Percentiles rank a stretch among this genome's conserved stretches.
These are phyloP conservation scores for Boletus subcaerulescens DNA, from an alignment of 768 basidiomycete species.

Conservation along the genomic window DNA sequence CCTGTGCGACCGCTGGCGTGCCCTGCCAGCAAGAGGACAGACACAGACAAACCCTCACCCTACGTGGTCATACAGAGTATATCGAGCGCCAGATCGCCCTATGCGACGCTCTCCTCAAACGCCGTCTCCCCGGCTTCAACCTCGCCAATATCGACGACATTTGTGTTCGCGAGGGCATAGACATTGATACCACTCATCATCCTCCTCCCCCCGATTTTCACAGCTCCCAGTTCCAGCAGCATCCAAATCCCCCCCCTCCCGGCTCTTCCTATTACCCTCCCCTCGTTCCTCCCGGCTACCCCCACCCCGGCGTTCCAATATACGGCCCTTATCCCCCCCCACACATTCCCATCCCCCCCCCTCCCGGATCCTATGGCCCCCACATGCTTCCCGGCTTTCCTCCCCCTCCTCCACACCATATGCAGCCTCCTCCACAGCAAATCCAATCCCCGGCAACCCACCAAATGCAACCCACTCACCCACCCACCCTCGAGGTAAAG, in stretches of 20 bases:
- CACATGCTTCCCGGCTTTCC: slow-evolving; percentile 63
- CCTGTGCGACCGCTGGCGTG: slow-evolving; percentile 77
- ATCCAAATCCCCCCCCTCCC: slow-evolving; percentile 23
- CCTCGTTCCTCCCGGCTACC: slow-evolving; percentile 45
- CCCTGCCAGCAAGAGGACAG: slow-evolving; percentile 86
- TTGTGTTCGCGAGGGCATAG: slow-evolving; percentile 65
- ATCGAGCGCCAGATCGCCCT: slow-evolving; percentile 78
- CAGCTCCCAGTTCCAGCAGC: slow-evolving; percentile 34
- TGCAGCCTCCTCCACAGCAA: slow-evolving; percentile 37
- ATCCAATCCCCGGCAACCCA: slow-evolving; percentile 30
- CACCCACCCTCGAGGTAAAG: slow-evolving; percentile 44
- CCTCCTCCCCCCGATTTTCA: slow-evolving; percentile 31
- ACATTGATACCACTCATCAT: slow-evolving; percentile 32
- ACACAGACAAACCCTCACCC: slow-evolving; percentile 82
- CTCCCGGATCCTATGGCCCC: slow-evolving; percentile 47
- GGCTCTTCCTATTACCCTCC: slow-evolving; percentile 33
- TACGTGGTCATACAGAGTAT: slow-evolving; percentile 78
- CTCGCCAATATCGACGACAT: slow-evolving; percentile 65
- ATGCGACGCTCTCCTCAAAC: slow-evolving; percentile 76
- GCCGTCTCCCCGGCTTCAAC: slow-evolving; percentile 63
- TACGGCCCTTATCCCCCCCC: slow-evolving; percentile 41
- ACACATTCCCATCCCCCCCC: slow-evolving; percentile 39
- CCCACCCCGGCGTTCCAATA: slow-evolving; percentile 41
- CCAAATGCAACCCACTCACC: slow-evolving; percentile 16
- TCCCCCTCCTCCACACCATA: slow-evolving; percentile 41